Conservation (phyloP, 371 early-diverging fungal genomes). For the Neoconidiobolus thromboides region DNA sequence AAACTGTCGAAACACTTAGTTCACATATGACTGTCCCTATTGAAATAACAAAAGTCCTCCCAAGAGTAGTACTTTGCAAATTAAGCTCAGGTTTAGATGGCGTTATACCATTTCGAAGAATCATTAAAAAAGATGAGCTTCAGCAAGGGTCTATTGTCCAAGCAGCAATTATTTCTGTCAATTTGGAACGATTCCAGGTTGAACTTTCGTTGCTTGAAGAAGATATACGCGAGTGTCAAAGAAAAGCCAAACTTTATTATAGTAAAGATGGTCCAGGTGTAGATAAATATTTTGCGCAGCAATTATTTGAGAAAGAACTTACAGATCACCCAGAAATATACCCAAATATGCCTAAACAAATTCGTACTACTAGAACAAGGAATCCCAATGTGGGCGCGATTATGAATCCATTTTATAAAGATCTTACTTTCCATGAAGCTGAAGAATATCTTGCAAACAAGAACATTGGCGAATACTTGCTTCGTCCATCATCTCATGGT, state of each 20-base stretch:
- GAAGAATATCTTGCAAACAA: constrained; percentile 42
- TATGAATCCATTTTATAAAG: constrained; percentile 72
- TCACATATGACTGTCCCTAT: constrained; percentile 46
- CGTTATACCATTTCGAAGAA: constrained; percentile 41
- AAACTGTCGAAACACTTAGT: constrained; percentile 43
- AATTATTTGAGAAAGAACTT: constrained; percentile 18
- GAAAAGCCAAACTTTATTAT: constrained; percentile 49
- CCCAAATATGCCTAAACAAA: background rate
- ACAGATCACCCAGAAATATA: background rate
- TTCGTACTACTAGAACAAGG: background rate
- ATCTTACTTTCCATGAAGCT: constrained; percentile 48
- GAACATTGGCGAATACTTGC: constrained; percentile 63
- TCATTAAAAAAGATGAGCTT: constrained; percentile 34
- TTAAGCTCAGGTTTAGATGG: constrained; percentile 76
- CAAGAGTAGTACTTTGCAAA: constrained; percentile 48
- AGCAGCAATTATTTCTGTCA: constrained; percentile 55
- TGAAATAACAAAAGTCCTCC: constrained; percentile 36
- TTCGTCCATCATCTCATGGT: constrained; percentile 82
- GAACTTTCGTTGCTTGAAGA: constrained; percentile 41
- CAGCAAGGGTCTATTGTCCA: constrained; percentile 43
- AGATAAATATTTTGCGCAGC: constrained; percentile 28
- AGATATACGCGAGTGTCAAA: constrained; percentile 16
- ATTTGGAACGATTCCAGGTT: constrained; percentile 54
- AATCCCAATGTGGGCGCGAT: constrained; percentile 31
- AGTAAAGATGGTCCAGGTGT: constrained; percentile 29